Evolutionary conservation across 2,329 filamentous ascomycete genomes (phyloP), one percentile per base, ranked within the genome.

Genomic region (Trichoderma sp.): DNA sequence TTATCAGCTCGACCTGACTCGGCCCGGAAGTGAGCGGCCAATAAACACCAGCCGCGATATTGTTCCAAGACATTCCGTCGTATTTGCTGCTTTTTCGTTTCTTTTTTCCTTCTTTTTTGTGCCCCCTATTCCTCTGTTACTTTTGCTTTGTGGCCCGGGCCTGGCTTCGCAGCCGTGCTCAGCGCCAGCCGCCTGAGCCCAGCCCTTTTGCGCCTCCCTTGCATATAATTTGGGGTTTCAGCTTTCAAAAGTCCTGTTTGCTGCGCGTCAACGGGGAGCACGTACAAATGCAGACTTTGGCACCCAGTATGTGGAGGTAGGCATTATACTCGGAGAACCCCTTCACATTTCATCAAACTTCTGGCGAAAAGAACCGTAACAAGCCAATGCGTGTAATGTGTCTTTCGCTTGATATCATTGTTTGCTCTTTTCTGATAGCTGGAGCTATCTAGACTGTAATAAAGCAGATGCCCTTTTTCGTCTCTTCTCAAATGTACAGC

Each of bases 401-500:
- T 33, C 35, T 19, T 55, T 53, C 58, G 56, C 47, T 40, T 68
- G 33, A 43, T 43, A 55, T 55, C 56, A 11, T 43, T 68, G 29
- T 53, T 68, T 52, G 29, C 40, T 33, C 7, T 21, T 33, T 35
- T 61, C 11, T 27, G 21, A 31, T 55, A 55, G 29, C 29, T 43
- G n/a, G 40, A 43, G 40, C 40, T 35, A 35, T 11, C 33, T 43
- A n/a, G 40, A 43, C 19, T 21, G n/a, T 43, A 55, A 37, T 52
- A 52, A 27, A 53, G 27, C 24, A 60, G 31, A 60, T 43, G 65
- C 35, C 65, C 56, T 21, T 37, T 33, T 60, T 49, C 19, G 29
- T 53, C 27, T 29, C 24, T 53, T 29, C n/a, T 21, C 29, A 35
- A 40, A 61, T 61, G 27, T 68, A 68, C 57, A 68, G 65, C 57